Base-by-base conservation (phyloP, 2,329 filamentous ascomycete species). In the Pestalotiopsis sp. region DNA sequence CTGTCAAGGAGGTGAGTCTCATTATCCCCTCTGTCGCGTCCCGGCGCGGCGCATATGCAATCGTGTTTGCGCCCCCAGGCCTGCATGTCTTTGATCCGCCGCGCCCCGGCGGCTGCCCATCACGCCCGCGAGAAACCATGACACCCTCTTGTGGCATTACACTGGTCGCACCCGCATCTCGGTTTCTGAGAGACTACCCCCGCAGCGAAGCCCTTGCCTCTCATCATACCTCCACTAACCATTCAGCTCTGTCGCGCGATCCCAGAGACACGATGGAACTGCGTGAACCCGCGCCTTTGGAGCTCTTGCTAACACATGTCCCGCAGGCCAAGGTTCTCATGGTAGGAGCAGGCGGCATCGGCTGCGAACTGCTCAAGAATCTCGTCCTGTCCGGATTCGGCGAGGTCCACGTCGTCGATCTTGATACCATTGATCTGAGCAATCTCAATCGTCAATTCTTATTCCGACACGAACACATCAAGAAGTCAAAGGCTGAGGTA, bases 361-460 rank as follows among this genome's bases (percentile, higher is more conserved):
- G 96, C 75, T 99, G 96, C 83, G 96, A 99, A 83, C 87, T 99
- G 7, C 89, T 99, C 72, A 99, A 99, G 86, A 97, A 98, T 80
- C 90, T 99, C 68, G 94, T 95, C 59, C 90, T 97, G 63, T 92
- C 91, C 58, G 95, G 95, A 73, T 99, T 97, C 75, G 94, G 94
- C 73, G 93, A 97, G 82, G 91, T 98, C 64, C 93, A 97, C 80
- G 91, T 98, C 60, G 94, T 99, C 74, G 96, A 99, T 80, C 92
- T 99, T 70, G 96, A 99, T 80, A 99, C 96, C 1, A 98, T 99
- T 82, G 96, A 99, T 78, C 87, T 99, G 25, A 97, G 94, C 82
- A 99, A 99, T 78, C 87, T 99, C 64, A 99, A 99, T 76, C 93
- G 96, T 67, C 96, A 99, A 80, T 99, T 99, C 77, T 90, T 99